Base-by-base conservation (phyloP, 1,284 basidiomycete species). In the Leccinum pachyderme region DNA sequence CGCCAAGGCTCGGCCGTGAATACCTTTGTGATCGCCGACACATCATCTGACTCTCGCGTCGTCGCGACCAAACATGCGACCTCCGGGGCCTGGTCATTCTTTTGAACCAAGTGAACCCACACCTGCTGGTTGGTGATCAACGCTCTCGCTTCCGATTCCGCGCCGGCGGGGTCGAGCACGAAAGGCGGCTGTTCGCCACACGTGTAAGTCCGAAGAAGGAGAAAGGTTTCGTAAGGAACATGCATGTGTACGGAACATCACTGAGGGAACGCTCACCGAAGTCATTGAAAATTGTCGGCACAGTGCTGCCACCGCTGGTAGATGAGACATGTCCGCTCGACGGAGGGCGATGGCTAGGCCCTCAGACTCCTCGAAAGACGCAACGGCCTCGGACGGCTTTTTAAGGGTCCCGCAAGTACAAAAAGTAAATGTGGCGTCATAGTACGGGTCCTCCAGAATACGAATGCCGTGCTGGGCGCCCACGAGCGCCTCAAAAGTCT, bases 51-150 rank as follows among this genome's bases (percentile, higher is more conserved):
- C 5, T 71, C 69, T 4, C 81, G 65, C 0, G 80, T 81, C 0
- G 73, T 72, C 1, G 86, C 86, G 1, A 84, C 82, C 22, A 90
- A 80, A 8, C 79, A 89, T 0, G 88, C 84, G 27, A 89, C 77
- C 49, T 77, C 74, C 2, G 56, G 39, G 18, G 65, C 45, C 37
- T 61, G 57, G 3, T 41, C 65, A 3, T 33, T 61, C 4, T 46
- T 54, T 24, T 63, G 59, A 8, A 83, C 66, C 22, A 75, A 67
- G 53, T 85, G 82, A 0, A 90, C 80, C 88, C 88, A 91, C 0
- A 82, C 75, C 50, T 81, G 75, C 7, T 70, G 52, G 5, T 77
- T 76, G 0, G 58, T 52, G 32, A 89, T 78, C 50, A 87, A 62
- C 9, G 71, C 57, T 9, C 53, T 53, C n/a, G n/a, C n/a, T n/a